phyloP scores from a whole-genome alignment of 768 basidiomycete genomes.

The Pleurotus salmoneostramineus region DNA sequence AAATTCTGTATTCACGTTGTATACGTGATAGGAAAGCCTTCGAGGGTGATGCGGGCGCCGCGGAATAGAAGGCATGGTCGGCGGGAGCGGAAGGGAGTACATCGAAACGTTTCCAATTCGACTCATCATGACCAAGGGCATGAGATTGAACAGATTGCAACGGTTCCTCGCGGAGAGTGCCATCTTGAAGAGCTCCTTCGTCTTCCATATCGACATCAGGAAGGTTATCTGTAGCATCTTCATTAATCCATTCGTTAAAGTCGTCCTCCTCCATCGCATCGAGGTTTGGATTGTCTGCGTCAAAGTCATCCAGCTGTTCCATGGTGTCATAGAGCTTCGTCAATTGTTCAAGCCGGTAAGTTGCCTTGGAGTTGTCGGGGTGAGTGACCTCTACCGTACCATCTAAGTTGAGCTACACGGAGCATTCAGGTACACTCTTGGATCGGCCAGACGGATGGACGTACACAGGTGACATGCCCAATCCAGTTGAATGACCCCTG shows the following conservation, averaged over 20 bases:
- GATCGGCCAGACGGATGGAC: constrained; percentile 15
- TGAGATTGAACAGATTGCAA: neutral
- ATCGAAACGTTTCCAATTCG: constrained; percentile 78
- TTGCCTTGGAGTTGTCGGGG: constrained; percentile 43
- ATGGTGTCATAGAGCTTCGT: constrained; percentile 78
- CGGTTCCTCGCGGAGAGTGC: constrained; percentile 15
- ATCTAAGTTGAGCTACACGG: constrained; percentile 60
- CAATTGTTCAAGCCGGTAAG: constrained; percentile 63
- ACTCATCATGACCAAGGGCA: constrained; percentile 15
- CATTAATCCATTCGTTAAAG: neutral
- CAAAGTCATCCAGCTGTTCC: constrained; percentile 70
- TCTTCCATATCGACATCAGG: neutral
- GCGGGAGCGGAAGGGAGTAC: constrained; percentile 68
- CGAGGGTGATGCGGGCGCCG: constrained; percentile 57
- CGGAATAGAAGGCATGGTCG: constrained; percentile 80
- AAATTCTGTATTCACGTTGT: constrained; percentile 76
- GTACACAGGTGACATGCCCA: constrained; percentile 78
- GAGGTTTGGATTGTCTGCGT: constrained; percentile 39
- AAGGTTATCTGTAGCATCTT: too few relatives aligned
- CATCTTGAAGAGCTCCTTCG: constrained; percentile 6
- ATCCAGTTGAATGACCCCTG: constrained; percentile 65
- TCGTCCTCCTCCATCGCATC: constrained; percentile 18
- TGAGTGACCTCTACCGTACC: constrained; percentile 73
- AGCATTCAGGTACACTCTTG: constrained; percentile 10
- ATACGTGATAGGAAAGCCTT: constrained; percentile 76